Evolutionary conservation across 495 filamentous ascomycete genomes (phyloP).

Genomic region (Neurospora sp.): DNA sequence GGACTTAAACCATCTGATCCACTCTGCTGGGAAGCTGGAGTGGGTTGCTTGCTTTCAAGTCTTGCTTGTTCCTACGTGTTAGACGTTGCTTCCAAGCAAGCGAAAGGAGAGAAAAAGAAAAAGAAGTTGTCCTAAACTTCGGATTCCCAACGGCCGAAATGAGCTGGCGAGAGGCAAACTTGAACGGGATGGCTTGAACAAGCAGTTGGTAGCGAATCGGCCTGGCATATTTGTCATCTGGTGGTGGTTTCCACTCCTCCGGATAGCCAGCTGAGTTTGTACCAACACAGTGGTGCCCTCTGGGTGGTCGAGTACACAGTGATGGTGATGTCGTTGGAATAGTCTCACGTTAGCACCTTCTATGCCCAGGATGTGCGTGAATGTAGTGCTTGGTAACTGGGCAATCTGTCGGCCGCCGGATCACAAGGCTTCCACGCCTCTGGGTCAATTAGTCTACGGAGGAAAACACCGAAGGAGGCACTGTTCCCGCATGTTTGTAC

Average conservation of each 20-base stretch:
- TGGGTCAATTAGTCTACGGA: neutral
- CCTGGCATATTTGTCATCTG: neutral
- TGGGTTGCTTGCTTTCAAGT: neutral
- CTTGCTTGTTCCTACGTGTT: neutral
- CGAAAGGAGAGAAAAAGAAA: neutral
- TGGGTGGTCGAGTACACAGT: neutral
- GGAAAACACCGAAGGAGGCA: neutral
- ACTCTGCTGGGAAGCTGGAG: neutral
- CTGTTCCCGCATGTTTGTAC: neutral
- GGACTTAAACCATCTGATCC: neutral
- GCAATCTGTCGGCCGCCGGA: neutral
- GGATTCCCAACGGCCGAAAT: neutral
- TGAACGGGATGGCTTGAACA: neutral
- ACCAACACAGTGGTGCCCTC: neutral
- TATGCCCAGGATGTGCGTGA: neutral
- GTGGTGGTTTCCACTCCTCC: neutral
- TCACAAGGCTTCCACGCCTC: neutral
- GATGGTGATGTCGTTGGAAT: neutral
- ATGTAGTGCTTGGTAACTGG: neutral
- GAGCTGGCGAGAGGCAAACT: neutral
- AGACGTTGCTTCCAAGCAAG: neutral
- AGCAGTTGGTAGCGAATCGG: neutral
- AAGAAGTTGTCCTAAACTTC: neutral
- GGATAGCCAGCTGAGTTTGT: neutral
- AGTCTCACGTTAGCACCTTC: neutral